A percentile compares a stretch with the other conserved stretches of the same genome.
These are phyloP conservation scores for Populus trichocarpa DNA, from an alignment of 441 rosid genomes.

Conservation along the genomic window DNA sequence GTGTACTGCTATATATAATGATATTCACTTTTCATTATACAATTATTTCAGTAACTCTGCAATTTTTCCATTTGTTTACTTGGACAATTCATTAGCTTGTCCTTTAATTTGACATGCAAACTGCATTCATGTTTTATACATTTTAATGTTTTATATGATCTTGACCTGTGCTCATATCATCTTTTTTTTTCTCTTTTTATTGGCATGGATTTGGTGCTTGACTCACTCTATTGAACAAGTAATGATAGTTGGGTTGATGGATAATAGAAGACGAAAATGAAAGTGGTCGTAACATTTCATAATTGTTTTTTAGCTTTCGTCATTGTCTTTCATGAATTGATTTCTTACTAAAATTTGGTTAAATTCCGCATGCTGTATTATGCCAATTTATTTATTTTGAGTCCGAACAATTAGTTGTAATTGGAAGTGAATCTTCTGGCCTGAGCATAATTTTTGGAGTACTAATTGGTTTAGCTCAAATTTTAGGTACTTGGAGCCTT, in stretches of 20 bases:
- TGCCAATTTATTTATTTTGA: background rate
- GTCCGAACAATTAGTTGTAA: background rate
- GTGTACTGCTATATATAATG: background rate
- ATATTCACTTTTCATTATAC: background rate
- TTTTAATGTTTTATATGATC: background rate
- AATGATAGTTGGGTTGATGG: background rate
- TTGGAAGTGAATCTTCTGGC: background rate
- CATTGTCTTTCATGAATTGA: background rate
- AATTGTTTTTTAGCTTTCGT: background rate
- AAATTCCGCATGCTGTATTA: background rate
- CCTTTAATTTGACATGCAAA: background rate
- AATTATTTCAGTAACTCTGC: background rate
- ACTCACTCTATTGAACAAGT: background rate
- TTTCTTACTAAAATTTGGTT: background rate
- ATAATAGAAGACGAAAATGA: background rate
- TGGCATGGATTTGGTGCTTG: background rate
- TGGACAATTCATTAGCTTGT: background rate
- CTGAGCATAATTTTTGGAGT: background rate
- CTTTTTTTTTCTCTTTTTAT: background rate
- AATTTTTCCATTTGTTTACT: background rate
- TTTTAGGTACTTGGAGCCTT: constrained; percentile 72
- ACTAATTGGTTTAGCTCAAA: background rate
- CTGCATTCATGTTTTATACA: background rate
- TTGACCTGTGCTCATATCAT: background rate
- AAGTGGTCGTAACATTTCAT: background rate